A percentile compares a stretch with the other conserved stretches of the same genome.
phyloP scores from a whole-genome alignment of 164 flowering plant genomes.

The Kingdonia uniflora region DNA sequence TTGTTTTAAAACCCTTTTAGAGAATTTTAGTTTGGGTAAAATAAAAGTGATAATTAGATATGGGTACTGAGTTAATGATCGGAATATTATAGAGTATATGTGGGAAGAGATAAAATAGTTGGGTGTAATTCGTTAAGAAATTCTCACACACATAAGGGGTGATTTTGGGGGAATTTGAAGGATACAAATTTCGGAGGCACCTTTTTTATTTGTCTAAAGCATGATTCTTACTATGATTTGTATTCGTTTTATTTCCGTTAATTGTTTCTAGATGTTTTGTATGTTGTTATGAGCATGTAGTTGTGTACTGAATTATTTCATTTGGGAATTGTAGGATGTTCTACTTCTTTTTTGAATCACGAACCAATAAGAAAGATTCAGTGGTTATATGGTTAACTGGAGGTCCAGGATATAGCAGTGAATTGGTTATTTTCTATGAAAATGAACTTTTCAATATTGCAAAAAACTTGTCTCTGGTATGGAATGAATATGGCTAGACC shows the following conservation, averaged over 20 bases:
- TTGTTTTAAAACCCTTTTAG: too few relatives aligned
- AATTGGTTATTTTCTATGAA: slow-evolving; percentile 62
- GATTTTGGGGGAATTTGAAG: too few relatives aligned
- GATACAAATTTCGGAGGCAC: too few relatives aligned
- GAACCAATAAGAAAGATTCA: slow-evolving; percentile 53
- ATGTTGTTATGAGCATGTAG: too few relatives aligned
- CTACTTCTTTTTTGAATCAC: slow-evolving; percentile 85
- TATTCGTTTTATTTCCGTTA: too few relatives aligned
- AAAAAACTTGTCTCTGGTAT: slow-evolving; percentile 55
- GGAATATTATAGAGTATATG: not conserved
- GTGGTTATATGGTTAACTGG: slow-evolving; percentile 74
- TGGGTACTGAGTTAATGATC: too few relatives aligned
- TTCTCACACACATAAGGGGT: too few relatives aligned
- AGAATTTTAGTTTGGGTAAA: too few relatives aligned
- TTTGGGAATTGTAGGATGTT: slow-evolving; percentile 59
- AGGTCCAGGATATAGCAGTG: slow-evolving; percentile 83
- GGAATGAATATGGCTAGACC: slow-evolving; percentile 86
- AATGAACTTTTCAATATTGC: slow-evolving; percentile 65
- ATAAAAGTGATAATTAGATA: too few relatives aligned
- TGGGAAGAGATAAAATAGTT: not conserved
- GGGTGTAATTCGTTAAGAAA: too few relatives aligned
- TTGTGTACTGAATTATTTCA: not conserved
- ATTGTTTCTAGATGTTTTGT: too few relatives aligned
- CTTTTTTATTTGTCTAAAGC: not conserved
- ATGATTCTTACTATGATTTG: too few relatives aligned